phyloP scores from a whole-genome alignment of 441 rosid genomes.

The Pelargonium citronellum region DNA sequence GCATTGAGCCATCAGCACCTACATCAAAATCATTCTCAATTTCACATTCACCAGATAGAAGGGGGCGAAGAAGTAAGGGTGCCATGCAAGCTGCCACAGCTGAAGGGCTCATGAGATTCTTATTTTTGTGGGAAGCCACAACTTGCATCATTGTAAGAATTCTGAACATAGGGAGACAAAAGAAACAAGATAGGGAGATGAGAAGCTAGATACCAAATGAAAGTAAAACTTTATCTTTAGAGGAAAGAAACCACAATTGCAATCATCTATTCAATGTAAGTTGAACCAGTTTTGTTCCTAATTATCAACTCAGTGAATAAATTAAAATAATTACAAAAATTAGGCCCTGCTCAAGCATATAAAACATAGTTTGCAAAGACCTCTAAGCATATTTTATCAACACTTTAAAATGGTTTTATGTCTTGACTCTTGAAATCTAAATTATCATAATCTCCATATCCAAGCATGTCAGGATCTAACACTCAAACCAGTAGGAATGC shows the following conservation, averaged over 20 bases:
- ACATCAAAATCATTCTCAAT: slow-evolving; percentile 79
- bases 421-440: neutral
- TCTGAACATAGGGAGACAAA: slow-evolving; percentile 38
- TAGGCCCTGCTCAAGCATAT: neutral
- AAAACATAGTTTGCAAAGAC: no score
- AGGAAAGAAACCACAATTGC: neutral
- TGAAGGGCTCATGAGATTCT: slow-evolving; percentile 87
- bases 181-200: slow-evolving; percentile 14
- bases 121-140: slow-evolving; percentile 67
- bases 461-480: neutral
- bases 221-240: neutral
- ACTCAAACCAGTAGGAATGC: neutral
- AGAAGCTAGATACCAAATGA: neutral
- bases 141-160: slow-evolving; percentile 88
- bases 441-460: neutral
- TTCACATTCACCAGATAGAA: slow-evolving; percentile 92
- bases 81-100: slow-evolving; percentile 99
- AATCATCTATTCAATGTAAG: neutral
- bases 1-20: slow-evolving; percentile 76
- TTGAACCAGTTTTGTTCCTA: neutral
- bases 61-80: slow-evolving; percentile 98
- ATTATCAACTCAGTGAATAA: neutral
- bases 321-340: neutral
- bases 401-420: neutral
- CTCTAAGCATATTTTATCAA: neutral